Conservation (phyloP, 345 rosid species). For the Populus alba region DNA sequence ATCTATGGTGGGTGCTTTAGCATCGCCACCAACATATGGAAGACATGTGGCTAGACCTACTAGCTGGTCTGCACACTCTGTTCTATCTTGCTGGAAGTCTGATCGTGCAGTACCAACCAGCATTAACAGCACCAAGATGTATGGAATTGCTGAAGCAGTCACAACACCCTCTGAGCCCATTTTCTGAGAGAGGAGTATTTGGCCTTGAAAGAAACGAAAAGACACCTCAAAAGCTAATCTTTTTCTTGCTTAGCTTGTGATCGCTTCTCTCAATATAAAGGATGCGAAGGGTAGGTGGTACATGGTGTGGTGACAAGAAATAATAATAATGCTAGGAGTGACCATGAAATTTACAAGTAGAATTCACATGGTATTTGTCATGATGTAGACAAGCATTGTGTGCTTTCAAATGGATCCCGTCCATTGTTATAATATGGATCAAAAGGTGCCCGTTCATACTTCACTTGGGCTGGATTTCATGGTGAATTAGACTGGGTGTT, state of each 20-base stretch:
- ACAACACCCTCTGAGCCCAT: slow-evolving; percentile 13
- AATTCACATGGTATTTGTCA: too few species aligned
- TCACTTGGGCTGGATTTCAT: too few species aligned
- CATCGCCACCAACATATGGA: slow-evolving; percentile 64
- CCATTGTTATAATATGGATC: too few species aligned
- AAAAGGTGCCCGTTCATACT: too few species aligned
- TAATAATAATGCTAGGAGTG: background rate
- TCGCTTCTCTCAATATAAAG: background rate
- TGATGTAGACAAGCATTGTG: too few species aligned
- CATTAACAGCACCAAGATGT: slow-evolving; percentile 20
- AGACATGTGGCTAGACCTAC: slow-evolving; percentile 56
- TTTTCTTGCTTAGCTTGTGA: background rate
- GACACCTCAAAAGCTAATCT: background rate
- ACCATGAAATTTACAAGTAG: too few species aligned
- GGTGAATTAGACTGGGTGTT: too few species aligned
- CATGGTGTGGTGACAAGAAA: background rate
- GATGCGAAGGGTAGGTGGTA: background rate
- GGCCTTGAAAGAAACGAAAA: background rate
- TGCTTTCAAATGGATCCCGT: too few species aligned
- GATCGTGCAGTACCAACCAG: slow-evolving; percentile 37
- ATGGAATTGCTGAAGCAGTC: background rate
- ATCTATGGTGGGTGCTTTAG: slow-evolving; percentile 59
- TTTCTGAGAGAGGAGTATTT: background rate
- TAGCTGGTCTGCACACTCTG: slow-evolving; percentile 58
- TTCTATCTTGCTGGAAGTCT: slow-evolving; percentile 54